Base-by-base conservation (phyloP, 1,284 basidiomycete species). In the Sanguinoderma infundibulare region DNA sequence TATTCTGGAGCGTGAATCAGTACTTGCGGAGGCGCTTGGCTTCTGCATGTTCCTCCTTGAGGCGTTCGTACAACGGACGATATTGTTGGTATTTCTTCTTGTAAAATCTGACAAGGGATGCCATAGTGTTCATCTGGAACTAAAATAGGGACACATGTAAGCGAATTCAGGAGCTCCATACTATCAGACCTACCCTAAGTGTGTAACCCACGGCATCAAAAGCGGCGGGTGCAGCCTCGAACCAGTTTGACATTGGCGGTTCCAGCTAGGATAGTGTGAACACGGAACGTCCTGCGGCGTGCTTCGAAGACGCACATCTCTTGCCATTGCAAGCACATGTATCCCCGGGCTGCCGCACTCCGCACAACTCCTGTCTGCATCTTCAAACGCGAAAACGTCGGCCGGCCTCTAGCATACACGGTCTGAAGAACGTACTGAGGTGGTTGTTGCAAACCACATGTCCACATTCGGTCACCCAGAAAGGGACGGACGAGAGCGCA, bases 391-490 rank as follows among this genome's bases (percentile, higher is more conserved):
- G 54, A 64, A 49, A 56, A 57, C 28, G 36, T 56, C 32, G 60
- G 44, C 56, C 53, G 17, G 28, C 51, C 36, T 59, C 56, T 30
- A 35, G 17, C 54, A 20, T 42, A 2, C 12, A 10, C 14, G 22
- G 20, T 9, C 3, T 38, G 28, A n/a, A 30, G 34, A 17, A 79
- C 88, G 70, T 70, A 93, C 91, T 90, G 69, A 94, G 83, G 75
- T 94, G 92, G 47, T 83, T 81, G 69, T 94, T 93, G 79, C 91
- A 94, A 30, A 94, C 69, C 53, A 93, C 83, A 78, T 94, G 91
- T 0, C 90, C 90, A 67, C 91, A 94, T 72, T 92, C 90, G 1
- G 91, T 92, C 60, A 93, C 78, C 91, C 91, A 94, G 72, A 94
- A 94, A 0, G 92, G 91, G 26, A 90, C 76, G 22, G 74, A 69